Percentiles rank a stretch among this genome's conserved stretches.
phyloP scores from a whole-genome alignment of 1,284 basidiomycete species.

The Sphaerobolus stellatus region DNA sequence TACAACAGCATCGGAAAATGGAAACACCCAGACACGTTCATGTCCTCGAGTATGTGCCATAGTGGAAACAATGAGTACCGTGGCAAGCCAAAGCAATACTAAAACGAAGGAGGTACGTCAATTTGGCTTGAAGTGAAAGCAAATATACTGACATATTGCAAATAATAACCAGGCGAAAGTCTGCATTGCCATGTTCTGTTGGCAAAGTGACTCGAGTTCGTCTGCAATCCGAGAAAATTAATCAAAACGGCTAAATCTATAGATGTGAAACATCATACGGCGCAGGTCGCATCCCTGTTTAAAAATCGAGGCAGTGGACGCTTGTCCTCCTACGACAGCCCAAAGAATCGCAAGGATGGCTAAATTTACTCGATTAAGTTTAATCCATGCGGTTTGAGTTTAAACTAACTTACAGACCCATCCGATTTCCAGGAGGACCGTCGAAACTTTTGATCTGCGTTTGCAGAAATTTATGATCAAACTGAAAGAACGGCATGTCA shows the following conservation, averaged over 20 bases:
- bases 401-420: conserved; percentile 4
- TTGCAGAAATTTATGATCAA: conserved; percentile 1
- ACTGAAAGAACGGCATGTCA: not conserved
- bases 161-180: conserved; percentile 10
- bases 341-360: conserved; percentile 11
- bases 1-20: conserved; percentile 3
- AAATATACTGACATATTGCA: conserved; percentile 4
- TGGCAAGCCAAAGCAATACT: conserved; percentile 8
- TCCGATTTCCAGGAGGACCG: conserved; percentile 7
- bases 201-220: not conserved
- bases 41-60: conserved; percentile 8
- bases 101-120: not conserved
- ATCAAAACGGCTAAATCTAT: not conserved
- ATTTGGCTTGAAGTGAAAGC: not conserved
- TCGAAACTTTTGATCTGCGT: not conserved
- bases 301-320: conserved; percentile 2
- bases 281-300: not conserved
- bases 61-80: not conserved
- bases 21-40: conserved; percentile 7
- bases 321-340: not conserved
- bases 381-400: not conserved
- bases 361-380: not conserved
- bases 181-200: not conserved
- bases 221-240: not conserved
- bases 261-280: not conserved